Conservation (phyloP, 306 rosid genomes). For the Hippophae tibetana region DNA sequence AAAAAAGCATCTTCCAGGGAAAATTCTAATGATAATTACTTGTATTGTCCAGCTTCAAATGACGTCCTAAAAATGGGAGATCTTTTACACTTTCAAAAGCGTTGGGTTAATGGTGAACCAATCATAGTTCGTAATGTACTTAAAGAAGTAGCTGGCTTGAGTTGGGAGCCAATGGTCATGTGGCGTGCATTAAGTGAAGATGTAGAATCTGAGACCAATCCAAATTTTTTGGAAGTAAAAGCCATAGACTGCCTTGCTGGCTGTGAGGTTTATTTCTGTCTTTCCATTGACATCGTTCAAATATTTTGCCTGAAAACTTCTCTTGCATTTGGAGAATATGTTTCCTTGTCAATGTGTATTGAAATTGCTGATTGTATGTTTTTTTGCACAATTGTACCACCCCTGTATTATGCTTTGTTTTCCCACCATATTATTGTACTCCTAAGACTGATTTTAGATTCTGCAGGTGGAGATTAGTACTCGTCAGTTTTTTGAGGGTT, state of each 20-base stretch:
- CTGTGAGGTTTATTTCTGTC: constrained; percentile 55
- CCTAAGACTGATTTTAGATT: constrained; percentile 14
- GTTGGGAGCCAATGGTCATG: constrained; percentile 95
- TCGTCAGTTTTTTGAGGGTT: constrained; percentile 63
- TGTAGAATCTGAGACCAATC: constrained; percentile 30
- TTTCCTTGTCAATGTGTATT: too few species aligned
- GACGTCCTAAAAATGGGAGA: constrained; percentile 27
- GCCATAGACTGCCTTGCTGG: constrained; percentile 81
- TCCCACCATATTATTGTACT: constrained; percentile 2
- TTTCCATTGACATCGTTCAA: constrained; percentile 11
- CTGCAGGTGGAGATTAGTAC: constrained; percentile 67
- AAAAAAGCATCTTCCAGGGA: constrained; percentile 47
- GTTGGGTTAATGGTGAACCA: constrained; percentile 67
- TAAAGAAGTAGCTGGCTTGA: constrained; percentile 56
- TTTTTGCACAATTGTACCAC: constrained; percentile 8
- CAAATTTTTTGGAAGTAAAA: constrained; percentile 60
- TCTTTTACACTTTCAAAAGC: constrained; percentile 39
- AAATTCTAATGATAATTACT: constrained; percentile 29
- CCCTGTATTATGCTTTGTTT: not conserved
- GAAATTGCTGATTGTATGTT: not conserved
- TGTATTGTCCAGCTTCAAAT: constrained; percentile 42
- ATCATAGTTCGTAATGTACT: constrained; percentile 63
- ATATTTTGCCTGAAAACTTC: not conserved
- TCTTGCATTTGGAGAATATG: not conserved
- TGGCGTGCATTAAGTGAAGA: constrained; percentile 75